phyloP scores from a whole-genome alignment of 75 land plant species.

The Cryptomeria japonica region DNA sequence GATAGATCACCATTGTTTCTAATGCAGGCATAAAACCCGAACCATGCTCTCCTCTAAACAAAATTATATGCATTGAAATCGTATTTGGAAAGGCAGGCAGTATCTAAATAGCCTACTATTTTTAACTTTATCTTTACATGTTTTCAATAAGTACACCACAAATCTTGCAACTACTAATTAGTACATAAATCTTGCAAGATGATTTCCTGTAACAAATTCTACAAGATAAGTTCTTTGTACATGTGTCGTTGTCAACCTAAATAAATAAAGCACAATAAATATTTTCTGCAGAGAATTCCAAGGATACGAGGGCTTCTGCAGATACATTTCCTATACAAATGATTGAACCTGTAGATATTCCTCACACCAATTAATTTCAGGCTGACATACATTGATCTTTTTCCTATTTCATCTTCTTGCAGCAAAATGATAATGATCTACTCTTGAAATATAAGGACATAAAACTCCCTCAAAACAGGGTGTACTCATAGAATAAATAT shows the following conservation, averaged over 20 bases:
- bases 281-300: not conserved
- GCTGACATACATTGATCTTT: not conserved
- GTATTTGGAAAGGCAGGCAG: not conserved
- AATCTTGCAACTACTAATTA: not conserved
- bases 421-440: not conserved
- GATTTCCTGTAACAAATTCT: not conserved
- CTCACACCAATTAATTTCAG: not conserved
- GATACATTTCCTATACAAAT: not conserved
- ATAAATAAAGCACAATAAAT: not conserved
- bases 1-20: not conserved
- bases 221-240: not conserved
- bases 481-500: not conserved
- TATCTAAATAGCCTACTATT: not conserved
- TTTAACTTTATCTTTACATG: not conserved
- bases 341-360: not conserved
- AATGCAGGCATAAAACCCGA: not conserved
- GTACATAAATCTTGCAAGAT: not conserved
- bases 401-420: not conserved
- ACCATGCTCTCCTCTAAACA: not conserved
- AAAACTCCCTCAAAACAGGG: not conserved
- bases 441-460: not conserved
- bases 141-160: not conserved
- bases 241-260: not conserved
- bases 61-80: not conserved
- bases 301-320: not conserved